Percentiles rank a stretch among this genome's conserved stretches.
Evolutionary conservation across 2,329 filamentous ascomycete species (phyloP).

Genomic region (Exophiala xenobiotica): DNA sequence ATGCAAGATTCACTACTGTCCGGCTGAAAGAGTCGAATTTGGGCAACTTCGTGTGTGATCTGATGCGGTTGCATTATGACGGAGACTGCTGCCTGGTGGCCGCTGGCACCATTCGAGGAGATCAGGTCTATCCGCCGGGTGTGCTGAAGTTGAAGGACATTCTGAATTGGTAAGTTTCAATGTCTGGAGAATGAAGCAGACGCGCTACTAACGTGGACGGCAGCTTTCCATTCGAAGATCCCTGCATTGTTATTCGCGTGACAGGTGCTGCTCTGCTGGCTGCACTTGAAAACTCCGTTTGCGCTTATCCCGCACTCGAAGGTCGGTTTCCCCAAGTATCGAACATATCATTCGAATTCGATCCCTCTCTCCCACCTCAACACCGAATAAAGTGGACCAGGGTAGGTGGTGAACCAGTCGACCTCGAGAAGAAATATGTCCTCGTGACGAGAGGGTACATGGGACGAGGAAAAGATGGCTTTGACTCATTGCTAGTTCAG

Average conservation of each 20-base stretch:
- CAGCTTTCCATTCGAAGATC: constrained; percentile 83
- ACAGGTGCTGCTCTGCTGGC: constrained; percentile 70
- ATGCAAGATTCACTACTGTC: constrained; percentile 83
- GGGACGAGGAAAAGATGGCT: constrained; percentile 84
- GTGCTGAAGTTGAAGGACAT: constrained; percentile 75
- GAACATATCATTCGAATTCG: constrained; percentile 73
- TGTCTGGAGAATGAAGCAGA: neutral
- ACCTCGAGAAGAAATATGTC: constrained; percentile 64
- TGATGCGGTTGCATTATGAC: constrained; percentile 80
- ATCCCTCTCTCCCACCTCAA: constrained; percentile 60
- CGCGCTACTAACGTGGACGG: neutral
- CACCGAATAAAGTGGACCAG: constrained; percentile 63
- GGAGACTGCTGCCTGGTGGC: constrained; percentile 84
- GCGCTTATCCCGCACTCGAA: constrained; percentile 77
- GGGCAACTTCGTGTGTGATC: constrained; percentile 86
- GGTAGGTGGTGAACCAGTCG: constrained; percentile 62
- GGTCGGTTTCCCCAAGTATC: constrained; percentile 84
- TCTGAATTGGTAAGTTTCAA: constrained; percentile 60
- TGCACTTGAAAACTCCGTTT: constrained; percentile 83
- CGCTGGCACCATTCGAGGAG: constrained; percentile 79
- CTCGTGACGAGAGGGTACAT: constrained; percentile 85
- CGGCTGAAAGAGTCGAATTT: constrained; percentile 76
- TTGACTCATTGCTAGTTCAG: constrained; percentile 69
- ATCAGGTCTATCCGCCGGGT: constrained; percentile 83
- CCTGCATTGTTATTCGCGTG: constrained; percentile 73